Percentiles rank a stretch among this genome's conserved stretches.
Evolutionary conservation across 306 rosid species (phyloP).

Genomic region (Biancaea sappan): DNA sequence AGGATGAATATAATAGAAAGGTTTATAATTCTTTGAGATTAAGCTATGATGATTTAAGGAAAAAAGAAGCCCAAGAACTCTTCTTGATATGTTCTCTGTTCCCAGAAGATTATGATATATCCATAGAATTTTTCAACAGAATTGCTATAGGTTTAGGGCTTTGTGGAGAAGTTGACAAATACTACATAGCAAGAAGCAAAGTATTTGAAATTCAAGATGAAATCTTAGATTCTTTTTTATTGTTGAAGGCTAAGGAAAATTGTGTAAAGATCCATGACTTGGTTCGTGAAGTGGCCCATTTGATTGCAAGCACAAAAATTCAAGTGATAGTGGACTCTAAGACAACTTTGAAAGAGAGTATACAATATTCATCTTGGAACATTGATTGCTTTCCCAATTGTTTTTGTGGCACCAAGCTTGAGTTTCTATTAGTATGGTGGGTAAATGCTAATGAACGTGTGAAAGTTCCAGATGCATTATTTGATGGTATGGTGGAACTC

Average conservation of each 20-base stretch:
- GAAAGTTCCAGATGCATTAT: not conserved
- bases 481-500: not conserved
- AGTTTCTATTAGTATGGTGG: not conserved
- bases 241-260: not conserved
- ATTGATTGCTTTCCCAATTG: not conserved
- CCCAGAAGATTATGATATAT: conserved; percentile 22
- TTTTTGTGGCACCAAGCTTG: not conserved
- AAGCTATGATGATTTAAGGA: conserved; percentile 23
- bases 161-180: not conserved
- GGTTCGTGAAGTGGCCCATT: conserved; percentile 12
- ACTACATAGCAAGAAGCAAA: not conserved
- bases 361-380: not conserved
- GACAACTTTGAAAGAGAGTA: not conserved
- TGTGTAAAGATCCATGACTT: conserved; percentile 32
- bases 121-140: conserved; percentile 18
- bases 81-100: conserved; percentile 26
- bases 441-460: not conserved
- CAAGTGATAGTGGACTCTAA: not conserved
- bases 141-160: not conserved
- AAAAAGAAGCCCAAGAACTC: not conserved
- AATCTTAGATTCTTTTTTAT: conserved; percentile 21
- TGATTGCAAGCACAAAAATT: conserved; percentile 9
- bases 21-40: conserved; percentile 1
- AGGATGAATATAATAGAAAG: not conserved
- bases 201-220: not conserved